These are phyloP conservation scores for Fusarium pininemorale DNA, from an alignment of 2,329 filamentous ascomycete species.

Conservation along the genomic window DNA sequence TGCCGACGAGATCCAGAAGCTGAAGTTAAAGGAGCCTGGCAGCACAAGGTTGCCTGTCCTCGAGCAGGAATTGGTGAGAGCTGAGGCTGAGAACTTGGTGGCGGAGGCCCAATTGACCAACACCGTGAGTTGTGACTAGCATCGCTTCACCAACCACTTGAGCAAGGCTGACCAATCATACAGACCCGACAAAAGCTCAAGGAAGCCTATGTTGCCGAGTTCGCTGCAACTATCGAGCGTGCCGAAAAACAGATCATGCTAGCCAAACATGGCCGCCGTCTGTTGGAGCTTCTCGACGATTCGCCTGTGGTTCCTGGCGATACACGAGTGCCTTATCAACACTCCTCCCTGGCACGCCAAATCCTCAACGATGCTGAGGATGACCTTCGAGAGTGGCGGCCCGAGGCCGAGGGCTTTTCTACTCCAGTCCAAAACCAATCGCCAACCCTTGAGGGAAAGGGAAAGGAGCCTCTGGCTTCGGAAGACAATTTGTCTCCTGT, in stretches of 20 bases:
- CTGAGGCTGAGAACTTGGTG: slow-evolving; percentile 94
- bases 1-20: slow-evolving; percentile 87
- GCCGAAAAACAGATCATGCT: slow-evolving; percentile 97
- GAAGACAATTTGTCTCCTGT: slow-evolving; percentile 21
- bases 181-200: slow-evolving; percentile 96
- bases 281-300: slow-evolving; percentile 88
- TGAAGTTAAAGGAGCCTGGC: slow-evolving; percentile 92
- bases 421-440: slow-evolving; percentile 36
- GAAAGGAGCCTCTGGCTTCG: slow-evolving; percentile 32
- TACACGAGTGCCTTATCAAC: slow-evolving; percentile 72
- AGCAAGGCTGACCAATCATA: slow-evolving; percentile 17
- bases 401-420: slow-evolving; percentile 50
- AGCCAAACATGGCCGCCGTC: slow-evolving; percentile 86
- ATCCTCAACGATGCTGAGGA: slow-evolving; percentile 93
- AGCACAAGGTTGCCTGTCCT: slow-evolving; percentile 82
- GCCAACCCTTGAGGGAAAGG: slow-evolving; percentile 42
- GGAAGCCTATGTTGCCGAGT: slow-evolving; percentile 89
- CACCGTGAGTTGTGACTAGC: slow-evolving; percentile 67
- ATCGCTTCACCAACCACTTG: not conserved
- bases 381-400: slow-evolving; percentile 80
- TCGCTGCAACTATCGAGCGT: slow-evolving; percentile 90
- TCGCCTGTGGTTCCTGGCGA: slow-evolving; percentile 90
- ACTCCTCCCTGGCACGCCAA: slow-evolving; percentile 75
- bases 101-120: slow-evolving; percentile 97
- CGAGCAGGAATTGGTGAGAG: slow-evolving; percentile 95